These are phyloP conservation scores for Solanum hybrid DNA, from an alignment of 305 asterid genomes.

Conservation along the genomic window DNA sequence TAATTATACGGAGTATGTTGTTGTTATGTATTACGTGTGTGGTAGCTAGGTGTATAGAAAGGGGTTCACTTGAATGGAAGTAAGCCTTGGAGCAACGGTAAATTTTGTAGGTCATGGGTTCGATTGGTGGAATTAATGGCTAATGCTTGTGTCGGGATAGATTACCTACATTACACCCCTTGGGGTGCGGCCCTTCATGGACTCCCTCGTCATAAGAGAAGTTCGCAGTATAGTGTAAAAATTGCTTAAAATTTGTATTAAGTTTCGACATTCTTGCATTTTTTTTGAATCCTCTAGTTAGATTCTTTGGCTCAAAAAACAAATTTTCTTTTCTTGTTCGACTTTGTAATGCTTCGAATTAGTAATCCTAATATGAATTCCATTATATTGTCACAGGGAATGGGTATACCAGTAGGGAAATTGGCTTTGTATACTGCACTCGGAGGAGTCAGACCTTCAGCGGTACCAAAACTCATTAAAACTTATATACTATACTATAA, in stretches of 20 bases:
- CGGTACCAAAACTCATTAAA: slow-evolving; percentile 23
- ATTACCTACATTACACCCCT: background rate
- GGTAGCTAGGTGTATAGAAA: background rate
- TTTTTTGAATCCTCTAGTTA: background rate
- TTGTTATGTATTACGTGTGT: background rate
- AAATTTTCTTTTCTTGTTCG: background rate
- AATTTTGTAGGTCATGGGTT: background rate
- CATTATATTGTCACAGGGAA: slow-evolving; percentile 40
- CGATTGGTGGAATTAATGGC: background rate
- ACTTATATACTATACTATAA: background rate
- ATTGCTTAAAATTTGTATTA: background rate
- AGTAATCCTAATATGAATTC: background rate
- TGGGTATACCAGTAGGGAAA: slow-evolving; percentile 85
- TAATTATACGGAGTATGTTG: background rate
- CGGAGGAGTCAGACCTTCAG: slow-evolving; percentile 73
- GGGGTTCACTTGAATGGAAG: background rate
- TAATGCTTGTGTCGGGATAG: background rate
- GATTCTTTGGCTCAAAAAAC: background rate
- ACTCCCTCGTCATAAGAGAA: background rate
- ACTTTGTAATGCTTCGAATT: background rate
- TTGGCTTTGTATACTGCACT: slow-evolving; percentile 66
- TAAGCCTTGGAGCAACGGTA: no score
- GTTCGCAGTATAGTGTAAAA: background rate
- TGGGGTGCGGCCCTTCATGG: background rate
- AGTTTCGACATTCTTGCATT: background rate